Evolutionary conservation across 2,329 filamentous ascomycete species (phyloP), one percentile per base, ranked within the genome.

Genomic region (Penicillium digitatum): DNA sequence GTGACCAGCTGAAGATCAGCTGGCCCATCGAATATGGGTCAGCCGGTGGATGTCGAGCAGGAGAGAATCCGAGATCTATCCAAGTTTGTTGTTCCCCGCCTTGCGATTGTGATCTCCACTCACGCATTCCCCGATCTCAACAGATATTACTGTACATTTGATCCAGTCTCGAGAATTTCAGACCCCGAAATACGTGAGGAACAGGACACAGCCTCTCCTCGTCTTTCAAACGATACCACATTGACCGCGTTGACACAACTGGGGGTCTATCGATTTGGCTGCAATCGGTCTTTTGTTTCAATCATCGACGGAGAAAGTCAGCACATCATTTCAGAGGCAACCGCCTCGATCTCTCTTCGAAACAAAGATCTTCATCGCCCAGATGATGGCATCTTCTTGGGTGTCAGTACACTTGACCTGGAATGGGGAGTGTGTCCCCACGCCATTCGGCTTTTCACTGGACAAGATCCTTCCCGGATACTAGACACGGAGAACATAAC

Each of bases 171-270:
- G 29, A 1, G 18, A 46, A 24, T 14, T 35, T 9, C 45, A 46
- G 20, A 48, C 48, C 3, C 37, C 27, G 3, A 50, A 12, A 11
- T 3, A 12, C 5, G 20, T 44, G 29, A 20, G 1, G 3, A 31
- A 60, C 44, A 47, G 55, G 26, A 60, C 48, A 31, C 32, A 50
- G 2, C 38, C 14, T 24, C 45, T 6, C 35, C 52, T 3, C 27
- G 34, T 14, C 47, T 64, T 10, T 60, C 62, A 1, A 24, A 52
- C 0, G 72, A 74, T 55, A 69, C 66, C 39, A 66, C 68, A 48
- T 71, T 83, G 27, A 81, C 78, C 1, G 78, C 78, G 2, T 72
- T 83, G 53, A 77, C 79, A 11, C 79, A 82, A 62, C 72, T 82
- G 7, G 80, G 74, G 1, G 71, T 75, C 11, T 69, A 76, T 56